Base-by-base conservation (phyloP, 208 protist species). In the Leishmania martiniquensis region DNA sequence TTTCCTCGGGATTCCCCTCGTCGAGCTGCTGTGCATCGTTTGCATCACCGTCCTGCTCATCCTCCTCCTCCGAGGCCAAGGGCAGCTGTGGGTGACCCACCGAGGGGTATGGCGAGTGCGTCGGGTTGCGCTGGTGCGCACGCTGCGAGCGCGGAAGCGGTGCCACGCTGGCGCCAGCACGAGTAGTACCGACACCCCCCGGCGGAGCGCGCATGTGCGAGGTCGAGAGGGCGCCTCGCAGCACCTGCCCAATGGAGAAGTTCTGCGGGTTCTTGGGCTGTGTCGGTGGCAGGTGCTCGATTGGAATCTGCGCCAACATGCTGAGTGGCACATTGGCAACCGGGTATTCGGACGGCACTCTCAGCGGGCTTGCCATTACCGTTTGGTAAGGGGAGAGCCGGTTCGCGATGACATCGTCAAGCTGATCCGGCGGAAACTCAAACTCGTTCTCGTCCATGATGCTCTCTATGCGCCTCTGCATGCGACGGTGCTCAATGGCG, bases 281-380 rank as follows among this genome's bases (percentile, higher is more conserved):
- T 1, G 91, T 97, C n/a, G 90, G 94, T 4, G 94, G 94, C 3
- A 97, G 85, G 63, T 95, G 65, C 32, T 95, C 89, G 12, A 95
- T 78, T 15, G 94, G 87, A n/a, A 85, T 88, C 60, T 89, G 87
- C 20, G 81, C 81, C 22, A 95, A 74, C 52, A 87, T 72, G 32
- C 77, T 76, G 6, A 95, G 76, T 1, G 93, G 91, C 10, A 95
- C 13, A 37, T n/a, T 72, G 45, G 75, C 45, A 22, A 51, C 0
- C 0, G 65, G 42, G 32, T 67, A 75, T 37, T 63, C 62, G 20
- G 54, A 74, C 4, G 75, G 66, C 15, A 54, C 47, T 22, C 59
- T 22, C 32, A 72, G 65, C 2, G 76, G 72, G 47, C 51, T 72
- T 5, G 74, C 65, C 7, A 71, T 32, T 6, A 69, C 67, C 34